Base-by-base conservation (phyloP, 208 protist genomes). In the Leishmania martiniquensis region DNA sequence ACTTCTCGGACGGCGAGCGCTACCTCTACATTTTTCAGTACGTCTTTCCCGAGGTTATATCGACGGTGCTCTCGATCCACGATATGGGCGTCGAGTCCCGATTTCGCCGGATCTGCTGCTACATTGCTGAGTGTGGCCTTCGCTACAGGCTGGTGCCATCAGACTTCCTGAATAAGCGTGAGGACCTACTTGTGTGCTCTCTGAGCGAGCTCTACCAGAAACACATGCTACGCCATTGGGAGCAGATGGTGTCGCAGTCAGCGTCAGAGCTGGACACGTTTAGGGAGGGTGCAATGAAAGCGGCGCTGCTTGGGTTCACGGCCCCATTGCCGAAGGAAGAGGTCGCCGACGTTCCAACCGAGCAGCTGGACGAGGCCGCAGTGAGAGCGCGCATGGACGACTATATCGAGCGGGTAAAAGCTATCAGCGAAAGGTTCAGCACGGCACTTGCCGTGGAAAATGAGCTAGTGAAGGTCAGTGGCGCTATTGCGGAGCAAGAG, bases 1-100 rank as follows among this genome's bases (percentile, higher is more conserved):
- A 95, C 84, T 97, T 97, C 72, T 79, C 82, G 4, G 85, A 79
- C 70, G 93, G 93, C 7, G 90, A 94, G 63, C 84, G 73, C 17
- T 95, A 90, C 75, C 75, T 85, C 25, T 66, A 82, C 39, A 13
- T 97, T 7, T 75, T 97, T 45, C 71, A 85, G 55, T 66, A 89
- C 49, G 90, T 95, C 9, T 94, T 91, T 67, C 80, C 89, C 20
- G 82, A 90, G 22, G 57, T 69, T 5, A 72, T 77, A 4, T 71
- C 81, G 29, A 39, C 62, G 17, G 63, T 84, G 55, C 51, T 77
- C 22, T 59, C 75, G 59, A 77, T 85, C 44, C 72, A 76, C 39
- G 75, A 86, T 25, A 82, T 81, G 39, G 84, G 87, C 55, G 72
- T 74, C 4, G 77, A 86, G 68, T 84, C 90, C 13, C 83, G 91